phyloP scores from a whole-genome alignment of 169 alveolate genomes.

The Eimeria praecox region DNA sequence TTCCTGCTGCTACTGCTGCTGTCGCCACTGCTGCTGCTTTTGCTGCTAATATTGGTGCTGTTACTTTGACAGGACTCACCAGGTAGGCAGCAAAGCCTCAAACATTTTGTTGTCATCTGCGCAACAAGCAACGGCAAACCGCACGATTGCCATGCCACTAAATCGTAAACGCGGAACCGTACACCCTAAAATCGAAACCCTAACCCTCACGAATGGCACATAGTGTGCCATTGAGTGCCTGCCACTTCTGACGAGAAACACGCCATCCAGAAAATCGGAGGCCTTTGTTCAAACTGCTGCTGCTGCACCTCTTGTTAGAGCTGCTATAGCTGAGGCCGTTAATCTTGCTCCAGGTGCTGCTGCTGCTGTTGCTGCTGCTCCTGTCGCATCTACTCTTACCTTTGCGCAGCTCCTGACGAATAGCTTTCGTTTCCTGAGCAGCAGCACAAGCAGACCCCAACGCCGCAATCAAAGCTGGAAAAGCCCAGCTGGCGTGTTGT shows the following conservation, averaged over 20 bases:
- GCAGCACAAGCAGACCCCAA: not conserved
- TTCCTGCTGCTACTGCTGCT: not conserved
- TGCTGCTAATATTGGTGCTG: not conserved
- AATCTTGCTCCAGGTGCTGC: not conserved
- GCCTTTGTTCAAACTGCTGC: not conserved
- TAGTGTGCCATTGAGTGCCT: not conserved
- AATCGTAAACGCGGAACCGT: not conserved
- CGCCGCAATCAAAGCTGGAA: not conserved
- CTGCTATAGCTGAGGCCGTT: not conserved
- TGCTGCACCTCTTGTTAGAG: not conserved
- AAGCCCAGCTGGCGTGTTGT: not conserved
- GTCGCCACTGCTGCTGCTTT: not conserved
- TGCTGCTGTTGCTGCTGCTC: slow-evolving; percentile 4
- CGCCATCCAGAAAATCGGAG: slow-evolving; percentile 5
- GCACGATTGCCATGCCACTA: not conserved
- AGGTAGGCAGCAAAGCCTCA: slow-evolving; percentile 61
- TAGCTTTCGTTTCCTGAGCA: slow-evolving; percentile 40
- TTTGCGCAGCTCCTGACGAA: slow-evolving; percentile 58
- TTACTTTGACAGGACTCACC: slow-evolving; percentile 22
- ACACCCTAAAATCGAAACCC: not conserved
- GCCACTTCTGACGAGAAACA: not conserved
- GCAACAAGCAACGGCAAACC: not conserved
- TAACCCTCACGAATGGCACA: not conserved
- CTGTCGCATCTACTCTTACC: not conserved
- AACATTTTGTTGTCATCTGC: slow-evolving; percentile 49